Conservation (phyloP, 257 asterid genomes). For the Ajuga chamaepitys region DNA sequence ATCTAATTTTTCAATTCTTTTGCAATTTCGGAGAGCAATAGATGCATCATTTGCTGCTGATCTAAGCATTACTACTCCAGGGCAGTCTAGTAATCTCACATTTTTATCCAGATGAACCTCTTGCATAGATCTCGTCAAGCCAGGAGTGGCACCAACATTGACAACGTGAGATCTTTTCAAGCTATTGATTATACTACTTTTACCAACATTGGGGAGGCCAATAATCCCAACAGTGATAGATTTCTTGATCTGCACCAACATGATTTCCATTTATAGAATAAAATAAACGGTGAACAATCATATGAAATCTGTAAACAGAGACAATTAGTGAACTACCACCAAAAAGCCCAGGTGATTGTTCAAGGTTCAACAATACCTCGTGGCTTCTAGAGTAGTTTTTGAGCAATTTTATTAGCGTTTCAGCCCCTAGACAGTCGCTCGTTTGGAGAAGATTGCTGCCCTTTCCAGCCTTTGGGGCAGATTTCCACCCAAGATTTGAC, state of each 20-base stretch:
- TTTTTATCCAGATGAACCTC: slow-evolving; percentile 86
- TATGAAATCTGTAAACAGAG: neutral
- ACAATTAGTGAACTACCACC: neutral
- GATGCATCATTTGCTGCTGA: slow-evolving; percentile 65
- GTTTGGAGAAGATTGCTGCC: slow-evolving; percentile 50
- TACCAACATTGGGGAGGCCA: slow-evolving; percentile 97
- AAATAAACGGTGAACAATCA: neutral
- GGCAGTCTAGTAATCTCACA: slow-evolving; percentile 83
- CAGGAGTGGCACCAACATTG: slow-evolving; percentile 94
- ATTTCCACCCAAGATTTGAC: slow-evolving; percentile 91
- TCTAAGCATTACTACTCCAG: slow-evolving; percentile 92
- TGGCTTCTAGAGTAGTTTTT: slow-evolving; percentile 41
- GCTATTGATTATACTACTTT: slow-evolving; percentile 91
- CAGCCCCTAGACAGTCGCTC: slow-evolving; percentile 95
- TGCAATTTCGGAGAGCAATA: slow-evolving; percentile 91
- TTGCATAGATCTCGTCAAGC: slow-evolving; percentile 91
- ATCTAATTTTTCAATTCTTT: slow-evolving; percentile 88
- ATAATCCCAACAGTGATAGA: slow-evolving; percentile 90
- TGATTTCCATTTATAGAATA: neutral
- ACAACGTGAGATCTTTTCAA: slow-evolving; percentile 85
- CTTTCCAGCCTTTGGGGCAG: slow-evolving; percentile 46
- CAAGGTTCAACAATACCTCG: slow-evolving; percentile 6
- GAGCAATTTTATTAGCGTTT: slow-evolving; percentile 67
- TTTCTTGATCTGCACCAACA: slow-evolving; percentile 63
- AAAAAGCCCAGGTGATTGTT: neutral